Evolutionary conservation across 225 moss, liverwort and hornwort species (phyloP).

Genomic region (Bryum argenteum): DNA sequence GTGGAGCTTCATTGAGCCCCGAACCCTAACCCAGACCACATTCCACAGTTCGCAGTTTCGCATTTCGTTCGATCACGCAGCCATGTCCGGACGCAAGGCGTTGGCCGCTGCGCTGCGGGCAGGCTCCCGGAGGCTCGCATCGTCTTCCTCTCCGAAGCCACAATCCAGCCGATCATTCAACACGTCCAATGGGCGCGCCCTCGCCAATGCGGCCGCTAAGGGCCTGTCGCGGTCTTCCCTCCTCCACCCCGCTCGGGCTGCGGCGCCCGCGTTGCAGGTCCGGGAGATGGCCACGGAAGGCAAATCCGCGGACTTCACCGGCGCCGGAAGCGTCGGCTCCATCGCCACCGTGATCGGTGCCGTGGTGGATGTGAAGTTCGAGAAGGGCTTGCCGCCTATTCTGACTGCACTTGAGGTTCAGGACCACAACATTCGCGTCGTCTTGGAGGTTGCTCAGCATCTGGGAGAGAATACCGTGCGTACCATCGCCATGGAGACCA

Average conservation of each 20-base stretch:
- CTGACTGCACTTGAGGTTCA: constrained; percentile 89
- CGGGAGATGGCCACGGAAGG: constrained; percentile 55
- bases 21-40: too few species aligned
- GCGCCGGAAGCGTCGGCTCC: constrained; percentile 70
- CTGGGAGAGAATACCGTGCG: constrained; percentile 87
- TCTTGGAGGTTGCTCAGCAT: constrained; percentile 95
- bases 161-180: constrained; percentile 40
- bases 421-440: constrained; percentile 78
- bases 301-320: constrained; percentile 69
- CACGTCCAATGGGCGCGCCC: constrained; percentile 16
- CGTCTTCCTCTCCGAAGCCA: too few species aligned
- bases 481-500: constrained; percentile 98
- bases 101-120: constrained; percentile 76
- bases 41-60: too few species aligned
- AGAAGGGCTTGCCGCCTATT: constrained; percentile 88
- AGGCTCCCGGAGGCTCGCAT: constrained; percentile 47
- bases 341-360: constrained; percentile 89
- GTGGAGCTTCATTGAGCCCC: too few species aligned
- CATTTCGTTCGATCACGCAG: too few species aligned
- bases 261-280: too few species aligned
- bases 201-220: constrained; percentile 67
- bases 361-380: constrained; percentile 96
- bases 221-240: constrained; percentile 55
- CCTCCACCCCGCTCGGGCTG: constrained; percentile 34
- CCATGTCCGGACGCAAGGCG: constrained; percentile 71